Percentiles rank a stretch among this genome's conserved stretches.
These are phyloP conservation scores for Porogramme epimiltina DNA, from an alignment of 1,284 basidiomycete genomes.

Conservation along the genomic window DNA sequence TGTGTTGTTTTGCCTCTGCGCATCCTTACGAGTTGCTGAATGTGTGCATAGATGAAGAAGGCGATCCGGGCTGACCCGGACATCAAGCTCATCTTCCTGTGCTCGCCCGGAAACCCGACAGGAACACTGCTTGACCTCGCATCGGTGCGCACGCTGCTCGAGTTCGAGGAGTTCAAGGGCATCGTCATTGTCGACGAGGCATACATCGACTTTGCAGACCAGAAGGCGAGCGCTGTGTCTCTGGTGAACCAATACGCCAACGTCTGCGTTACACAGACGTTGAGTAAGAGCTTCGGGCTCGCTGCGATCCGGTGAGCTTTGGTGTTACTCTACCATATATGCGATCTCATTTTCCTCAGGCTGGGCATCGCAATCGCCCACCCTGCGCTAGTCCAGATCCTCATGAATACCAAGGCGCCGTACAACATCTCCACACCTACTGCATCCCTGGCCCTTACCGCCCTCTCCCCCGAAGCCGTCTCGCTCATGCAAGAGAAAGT, in stretches of 20 bases:
- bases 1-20: conserved; percentile 28
- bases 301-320: conserved; percentile 83
- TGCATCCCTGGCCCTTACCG: conserved; percentile 81
- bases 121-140: conserved; percentile 84
- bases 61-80: conserved; percentile 65
- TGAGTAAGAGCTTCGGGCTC: conserved; percentile 96
- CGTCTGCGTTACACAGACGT: conserved; percentile 91
- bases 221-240: conserved; percentile 64
- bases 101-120: conserved; percentile 97
- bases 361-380: conserved; percentile 91
- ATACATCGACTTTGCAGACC: conserved; percentile 90
- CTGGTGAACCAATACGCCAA: conserved; percentile 87
- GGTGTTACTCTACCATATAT: background rate
- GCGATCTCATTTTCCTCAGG: conserved; percentile 39
- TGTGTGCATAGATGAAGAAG: conserved; percentile 64
- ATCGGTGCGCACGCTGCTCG: conserved; percentile 73
- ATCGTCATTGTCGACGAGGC: conserved; percentile 96
- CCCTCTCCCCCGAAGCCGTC: conserved; percentile 66
- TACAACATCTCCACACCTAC: conserved; percentile 96
- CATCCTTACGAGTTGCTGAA: conserved; percentile 1
- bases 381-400: conserved; percentile 87
- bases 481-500: conserved; percentile 70
- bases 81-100: conserved; percentile 93
- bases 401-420: conserved; percentile 96
- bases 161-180: conserved; percentile 85